Evolutionary conservation across 2,329 filamentous ascomycete genomes (phyloP).

Genomic region (Talaromyces sp.): DNA sequence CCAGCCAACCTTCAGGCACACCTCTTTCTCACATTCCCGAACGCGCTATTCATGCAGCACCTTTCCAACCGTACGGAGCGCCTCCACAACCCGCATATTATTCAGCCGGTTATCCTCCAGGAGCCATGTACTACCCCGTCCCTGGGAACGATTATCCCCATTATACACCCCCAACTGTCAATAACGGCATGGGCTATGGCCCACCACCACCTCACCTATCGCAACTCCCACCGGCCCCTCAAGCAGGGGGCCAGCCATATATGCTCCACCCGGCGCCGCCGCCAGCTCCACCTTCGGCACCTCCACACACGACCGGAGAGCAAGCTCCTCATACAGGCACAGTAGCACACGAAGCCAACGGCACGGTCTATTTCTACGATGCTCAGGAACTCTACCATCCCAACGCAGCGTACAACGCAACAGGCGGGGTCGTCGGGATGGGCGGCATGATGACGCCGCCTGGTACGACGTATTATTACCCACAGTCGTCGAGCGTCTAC

Average conservation of each 20-base stretch:
- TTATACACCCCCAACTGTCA: slow-evolving; percentile 22
- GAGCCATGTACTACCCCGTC: slow-evolving; percentile 64
- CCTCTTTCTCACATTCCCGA: slow-evolving; percentile 90
- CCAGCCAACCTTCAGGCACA: slow-evolving; percentile 69
- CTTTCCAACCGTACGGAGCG: slow-evolving; percentile 76
- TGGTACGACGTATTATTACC: slow-evolving; percentile 50
- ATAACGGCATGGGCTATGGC: slow-evolving; percentile 31
- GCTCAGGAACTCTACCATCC: slow-evolving; percentile 67
- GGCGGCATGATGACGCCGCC: slow-evolving; percentile 73
- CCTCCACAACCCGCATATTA: slow-evolving; percentile 56
- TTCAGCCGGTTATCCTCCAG: slow-evolving; percentile 54
- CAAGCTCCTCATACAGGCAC: slow-evolving; percentile 46
- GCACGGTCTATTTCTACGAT: slow-evolving; percentile 96
- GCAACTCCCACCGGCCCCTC: not conserved
- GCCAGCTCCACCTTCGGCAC: not conserved
- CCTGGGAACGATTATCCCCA: slow-evolving; percentile 26
- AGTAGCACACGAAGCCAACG: slow-evolving; percentile 83
- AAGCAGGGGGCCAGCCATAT: slow-evolving; percentile 12
- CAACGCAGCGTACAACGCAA: slow-evolving; percentile 48
- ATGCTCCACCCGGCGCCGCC: slow-evolving; percentile 12
- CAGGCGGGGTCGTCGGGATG: slow-evolving; percentile 63
- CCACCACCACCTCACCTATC: slow-evolving; percentile 23
- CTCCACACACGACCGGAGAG: slow-evolving; percentile 25
- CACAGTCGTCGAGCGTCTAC: slow-evolving; percentile 59
- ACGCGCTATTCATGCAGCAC: slow-evolving; percentile 81